Evolutionary conservation across 805 yeast species (phyloP), one percentile per base, ranked within the genome.

Genomic region (Candida montana): DNA sequence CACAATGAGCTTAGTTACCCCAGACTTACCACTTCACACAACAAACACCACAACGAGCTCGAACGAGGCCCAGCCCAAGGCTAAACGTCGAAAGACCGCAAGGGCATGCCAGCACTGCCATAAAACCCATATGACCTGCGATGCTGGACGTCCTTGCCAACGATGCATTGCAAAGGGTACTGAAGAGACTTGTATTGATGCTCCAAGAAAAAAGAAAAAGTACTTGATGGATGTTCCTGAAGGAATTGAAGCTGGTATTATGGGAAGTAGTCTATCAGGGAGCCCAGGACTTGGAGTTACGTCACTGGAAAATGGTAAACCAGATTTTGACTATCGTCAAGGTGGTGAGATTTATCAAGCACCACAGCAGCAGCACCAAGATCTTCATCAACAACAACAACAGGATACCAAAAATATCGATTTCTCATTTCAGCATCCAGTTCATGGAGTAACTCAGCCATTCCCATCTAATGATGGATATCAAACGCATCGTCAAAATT

Each of bases 101-200:
- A 70, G 95, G 42, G 98, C 99, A 5, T 91, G 99, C 53, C 76
- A 77, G 31, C 93, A 90, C 63, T 91, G 99, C 58, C 89, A 90
- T 46, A 77, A 79, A 53, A 85, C 95, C 2, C 99, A 91, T 60
- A 77, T 90, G 71, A 86, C 97, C 0, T 91, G 99, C 61, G 96
- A 90, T 52, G 76, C 80, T 20, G 59, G 61, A 57, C 75, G 95
- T 30, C 95, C 95, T 0, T 91, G 99, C 55, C 72, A 73, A 41
- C 62, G 96, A 37, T 91, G 99, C 61, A 59, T 83, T 3, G 69
- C 69, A 23, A 71, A 88, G 54, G 91, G 90, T 0, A 63, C 88
- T 13, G 74, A 71, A 2, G 74, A 67, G 13, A 69, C 85, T 0
- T 91, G 98, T 64, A 77, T 76, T 26, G 97, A 93, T 64, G 96